Evolutionary conservation across 139 green algal genomes (phyloP).

Genomic region (Chlorella vulgaris): DNA sequence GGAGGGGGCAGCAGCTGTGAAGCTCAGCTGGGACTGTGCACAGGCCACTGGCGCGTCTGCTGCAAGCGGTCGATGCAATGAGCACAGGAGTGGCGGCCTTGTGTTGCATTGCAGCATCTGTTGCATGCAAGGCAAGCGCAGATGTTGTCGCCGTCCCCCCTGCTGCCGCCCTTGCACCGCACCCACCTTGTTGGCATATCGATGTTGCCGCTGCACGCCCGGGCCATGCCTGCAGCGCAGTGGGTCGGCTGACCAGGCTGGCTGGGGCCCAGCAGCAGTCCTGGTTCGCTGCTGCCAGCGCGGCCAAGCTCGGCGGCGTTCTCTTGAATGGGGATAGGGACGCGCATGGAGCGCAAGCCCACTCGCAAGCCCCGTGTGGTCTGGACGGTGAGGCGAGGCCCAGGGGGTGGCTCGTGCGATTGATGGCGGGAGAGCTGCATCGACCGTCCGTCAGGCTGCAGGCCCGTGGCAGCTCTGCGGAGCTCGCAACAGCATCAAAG

Average conservation of each 20-base stretch:
- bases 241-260: neutral
- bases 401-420: neutral
- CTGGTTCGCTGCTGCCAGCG: neutral
- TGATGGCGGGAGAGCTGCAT: neutral
- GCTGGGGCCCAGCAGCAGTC: neutral
- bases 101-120: neutral
- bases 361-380: neutral
- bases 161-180: too few relatives aligned
- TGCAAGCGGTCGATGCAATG: too few relatives aligned
- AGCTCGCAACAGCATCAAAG: neutral
- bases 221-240: neutral
- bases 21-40: neutral
- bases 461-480: neutral
- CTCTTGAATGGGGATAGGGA: constrained; percentile 2
- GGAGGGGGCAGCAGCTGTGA: neutral
- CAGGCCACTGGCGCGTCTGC: neutral
- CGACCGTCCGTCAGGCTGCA: neutral
- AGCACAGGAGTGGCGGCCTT: too few relatives aligned
- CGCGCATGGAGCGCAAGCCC: neutral
- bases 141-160: too few relatives aligned
- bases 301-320: neutral
- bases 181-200: constrained; percentile 11
- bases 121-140: neutral
- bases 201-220: constrained; percentile 22
- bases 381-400: constrained; percentile 8